Evolutionary conservation across 148 eudicot species (phyloP).

Genomic region (Arctostaphylos glauca): DNA sequence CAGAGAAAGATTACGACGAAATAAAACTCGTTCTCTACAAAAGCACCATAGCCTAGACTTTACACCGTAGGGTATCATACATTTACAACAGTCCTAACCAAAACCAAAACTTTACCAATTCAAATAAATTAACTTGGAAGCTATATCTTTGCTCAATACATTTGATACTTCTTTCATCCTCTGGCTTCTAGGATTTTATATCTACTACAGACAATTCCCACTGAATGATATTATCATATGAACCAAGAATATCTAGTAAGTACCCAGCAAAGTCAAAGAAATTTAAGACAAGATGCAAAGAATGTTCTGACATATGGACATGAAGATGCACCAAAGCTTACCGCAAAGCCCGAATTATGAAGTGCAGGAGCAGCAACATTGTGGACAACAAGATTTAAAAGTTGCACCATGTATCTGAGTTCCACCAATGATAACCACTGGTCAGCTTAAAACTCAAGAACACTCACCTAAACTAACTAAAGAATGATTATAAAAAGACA

Average conservation of each 20-base stretch:
- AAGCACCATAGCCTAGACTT: not conserved
- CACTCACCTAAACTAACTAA: not conserved
- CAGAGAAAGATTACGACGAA: not conserved
- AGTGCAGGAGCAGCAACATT: constrained; percentile 89
- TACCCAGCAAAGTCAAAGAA: not conserved
- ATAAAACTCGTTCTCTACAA: not conserved
- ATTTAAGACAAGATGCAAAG: not conserved
- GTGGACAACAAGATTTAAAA: constrained; percentile 73
- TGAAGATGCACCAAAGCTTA: constrained; percentile 35
- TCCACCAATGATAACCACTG: constrained; percentile 14
- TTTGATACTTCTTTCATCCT: not conserved
- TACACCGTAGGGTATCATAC: not conserved
- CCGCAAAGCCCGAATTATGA: constrained; percentile 98
- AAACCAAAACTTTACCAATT: not conserved
- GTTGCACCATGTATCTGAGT: constrained; percentile 95
- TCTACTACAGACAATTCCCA: not conserved
- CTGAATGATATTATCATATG: not conserved
- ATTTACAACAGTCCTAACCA: not conserved
- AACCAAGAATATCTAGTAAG: constrained; percentile 1
- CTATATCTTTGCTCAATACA: not conserved
- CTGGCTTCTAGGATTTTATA: not conserved
- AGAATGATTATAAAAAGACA: not conserved
- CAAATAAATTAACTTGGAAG: not conserved
- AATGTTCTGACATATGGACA: constrained; percentile 5
- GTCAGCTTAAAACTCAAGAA: constrained; percentile 7